Base-by-base conservation (phyloP, 2,329 filamentous ascomycete genomes). In the Talaromyces pinophilus region DNA sequence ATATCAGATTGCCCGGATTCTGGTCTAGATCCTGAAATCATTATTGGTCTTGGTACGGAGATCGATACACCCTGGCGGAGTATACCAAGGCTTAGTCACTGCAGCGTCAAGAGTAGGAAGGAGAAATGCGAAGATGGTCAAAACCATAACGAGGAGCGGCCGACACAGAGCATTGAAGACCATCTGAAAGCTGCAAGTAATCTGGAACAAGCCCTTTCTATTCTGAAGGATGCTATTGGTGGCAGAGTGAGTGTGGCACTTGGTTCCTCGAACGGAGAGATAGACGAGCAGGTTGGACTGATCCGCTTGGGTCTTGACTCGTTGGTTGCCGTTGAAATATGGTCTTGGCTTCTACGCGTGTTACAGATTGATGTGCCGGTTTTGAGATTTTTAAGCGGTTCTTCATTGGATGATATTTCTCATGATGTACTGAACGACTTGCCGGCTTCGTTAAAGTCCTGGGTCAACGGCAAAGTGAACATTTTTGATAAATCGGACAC, bases 341-440 rank as follows among this genome's bases (percentile, higher is more conserved):
- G 55, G 0, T 66, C 64, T 8, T 86, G 83, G 83, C 82, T 85
- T 67, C 48, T 80, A 19, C 82, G 82, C 64, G 73, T 81, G 38
- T 52, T 84, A 0, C 67, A 79, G 0, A 71, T 80, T 0, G 80
- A 84, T 61, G 75, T 85, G 0, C 80, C 82, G 0, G 77, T 84
- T 4, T 73, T 85, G 3, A 82, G 81, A 66, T 76, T 84, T 59
- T 67, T 84, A 5, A 74, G 78, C 25, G 79, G 77, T 33, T 48
- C 35, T 4, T 71, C 74, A 38, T 72, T 76, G 28, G 65, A 66
- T 6, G 73, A 75, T 22, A 66, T 74, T 3, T 40, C 60, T 30
- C 63, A 66, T 4, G 40, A 71, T 5, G 68, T 68, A 10, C 19
- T 63, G 13, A 30, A 25, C 15, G 48, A 50, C 4, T 38, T 67